phyloP scores from a whole-genome alignment of 2,329 filamentous ascomycete genomes.

The Diaporthe citrichinensis region DNA sequence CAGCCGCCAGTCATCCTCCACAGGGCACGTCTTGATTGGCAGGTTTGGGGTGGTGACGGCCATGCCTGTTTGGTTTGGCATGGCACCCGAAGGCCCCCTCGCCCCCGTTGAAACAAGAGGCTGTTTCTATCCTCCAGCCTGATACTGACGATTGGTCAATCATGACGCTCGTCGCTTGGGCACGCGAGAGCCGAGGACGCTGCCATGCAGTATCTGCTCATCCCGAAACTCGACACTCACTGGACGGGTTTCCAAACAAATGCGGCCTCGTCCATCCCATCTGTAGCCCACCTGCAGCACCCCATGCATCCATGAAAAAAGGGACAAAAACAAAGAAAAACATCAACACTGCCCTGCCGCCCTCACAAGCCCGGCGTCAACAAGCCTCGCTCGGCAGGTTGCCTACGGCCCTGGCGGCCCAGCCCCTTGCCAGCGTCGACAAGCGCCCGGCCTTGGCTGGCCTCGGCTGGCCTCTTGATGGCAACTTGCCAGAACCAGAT shows the following conservation, averaged over 20 bases:
- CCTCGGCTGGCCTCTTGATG: background rate
- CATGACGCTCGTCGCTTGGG: slow-evolving; percentile 24
- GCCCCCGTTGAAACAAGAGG: slow-evolving; percentile 52
- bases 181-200: slow-evolving; percentile 21
- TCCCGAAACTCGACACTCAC: slow-evolving; percentile 26
- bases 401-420: slow-evolving; percentile 19
- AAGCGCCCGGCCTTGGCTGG: slow-evolving; percentile 5
- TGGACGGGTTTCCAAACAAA: slow-evolving; percentile 26
- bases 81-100: slow-evolving; percentile 42
- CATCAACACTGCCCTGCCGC: background rate
- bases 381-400: slow-evolving; percentile 6
- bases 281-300: background rate
- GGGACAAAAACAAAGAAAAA: background rate
- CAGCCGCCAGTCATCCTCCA: slow-evolving; percentile 32
- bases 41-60: slow-evolving; percentile 5
- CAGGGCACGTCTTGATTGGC: slow-evolving; percentile 23
- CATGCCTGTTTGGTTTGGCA: slow-evolving; percentile 51
- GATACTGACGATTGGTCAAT: slow-evolving; percentile 13
- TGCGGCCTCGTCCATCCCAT: slow-evolving; percentile 8
- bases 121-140: slow-evolving; percentile 48
- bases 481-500: background rate
- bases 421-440: background rate
- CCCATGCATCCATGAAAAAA: background rate
- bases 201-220: slow-evolving; percentile 26
- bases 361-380: background rate